Conservation (phyloP, 1,284 basidiomycete genomes). For the Trametes versicolor region DNA sequence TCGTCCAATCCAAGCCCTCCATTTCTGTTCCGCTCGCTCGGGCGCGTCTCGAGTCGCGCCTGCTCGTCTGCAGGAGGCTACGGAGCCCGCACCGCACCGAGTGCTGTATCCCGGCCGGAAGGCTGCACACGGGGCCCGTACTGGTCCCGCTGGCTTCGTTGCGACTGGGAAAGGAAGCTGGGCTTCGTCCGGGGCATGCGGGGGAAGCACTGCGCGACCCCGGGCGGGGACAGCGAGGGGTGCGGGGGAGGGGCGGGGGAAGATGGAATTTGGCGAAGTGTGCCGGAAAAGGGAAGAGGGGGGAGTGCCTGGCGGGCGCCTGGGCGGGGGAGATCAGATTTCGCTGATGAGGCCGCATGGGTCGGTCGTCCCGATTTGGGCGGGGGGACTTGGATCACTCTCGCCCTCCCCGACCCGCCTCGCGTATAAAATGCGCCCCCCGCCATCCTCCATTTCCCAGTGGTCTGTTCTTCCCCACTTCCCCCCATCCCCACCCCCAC, state of each 20-base stretch:
- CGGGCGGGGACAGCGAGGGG: neutral
- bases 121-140: too few species aligned
- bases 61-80: neutral
- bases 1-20: conserved; percentile 16
- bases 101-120: neutral
- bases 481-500: conserved; percentile 33
- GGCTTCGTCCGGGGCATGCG: conserved; percentile 13
- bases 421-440: conserved; percentile 29
- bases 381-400: conserved; percentile 21
- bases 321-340: conserved; percentile 23
- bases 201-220: conserved; percentile 9
- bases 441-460: conserved; percentile 13
- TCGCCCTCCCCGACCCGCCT: conserved; percentile 11
- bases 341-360: conserved; percentile 24
- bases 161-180: neutral
- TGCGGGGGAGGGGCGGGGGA: conserved; percentile 15
- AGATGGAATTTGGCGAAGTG: conserved; percentile 11
- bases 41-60: conserved; percentile 1
- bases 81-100: conserved; percentile 1
- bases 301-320: conserved; percentile 15
- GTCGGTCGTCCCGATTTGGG: conserved; percentile 18
- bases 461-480: conserved; percentile 30
- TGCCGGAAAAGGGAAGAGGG: conserved; percentile 9
- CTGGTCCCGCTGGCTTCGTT: neutral
- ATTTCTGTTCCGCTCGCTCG: conserved; percentile 16